Evolutionary conservation across 1,284 basidiomycete genomes (phyloP).

Genomic region (Tremellales sp.): DNA sequence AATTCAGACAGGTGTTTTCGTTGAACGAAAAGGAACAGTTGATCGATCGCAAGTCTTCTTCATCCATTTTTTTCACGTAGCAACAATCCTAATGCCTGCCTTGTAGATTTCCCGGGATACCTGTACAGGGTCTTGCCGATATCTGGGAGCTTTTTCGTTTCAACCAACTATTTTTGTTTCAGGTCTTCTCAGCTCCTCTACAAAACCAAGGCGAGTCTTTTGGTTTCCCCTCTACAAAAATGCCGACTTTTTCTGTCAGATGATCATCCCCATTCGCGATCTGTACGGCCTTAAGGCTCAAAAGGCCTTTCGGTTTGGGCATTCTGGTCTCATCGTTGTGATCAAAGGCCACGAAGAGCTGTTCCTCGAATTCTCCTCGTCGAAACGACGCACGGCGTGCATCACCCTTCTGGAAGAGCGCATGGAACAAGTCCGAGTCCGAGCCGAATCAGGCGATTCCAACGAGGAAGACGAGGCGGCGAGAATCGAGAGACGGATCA

Average conservation of each 20-base stretch:
- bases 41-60: constrained; percentile 67
- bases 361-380: constrained; percentile 86
- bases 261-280: constrained; percentile 88
- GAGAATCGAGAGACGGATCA: constrained; percentile 29
- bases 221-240: too few species aligned
- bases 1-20: constrained; percentile 74
- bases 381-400: constrained; percentile 73
- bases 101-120: constrained; percentile 77
- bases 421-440: constrained; percentile 64
- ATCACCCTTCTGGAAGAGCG: constrained; percentile 70
- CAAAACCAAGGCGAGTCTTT: constrained; percentile 64
- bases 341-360: constrained; percentile 95
- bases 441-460: constrained; percentile 8
- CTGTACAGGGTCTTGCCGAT: constrained; percentile 81
- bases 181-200: constrained; percentile 72
- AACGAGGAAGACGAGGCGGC: constrained; percentile 6
- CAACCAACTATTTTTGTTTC: constrained; percentile 85
- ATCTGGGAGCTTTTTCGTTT: constrained; percentile 79
- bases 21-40: constrained; percentile 81
- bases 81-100: background rate
- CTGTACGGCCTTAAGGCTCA: constrained; percentile 78
- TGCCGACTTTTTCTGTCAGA: constrained; percentile 54
- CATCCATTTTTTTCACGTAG: constrained; percentile 4
- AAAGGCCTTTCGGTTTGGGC: constrained; percentile 82
- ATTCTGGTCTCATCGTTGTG: constrained; percentile 81